These are phyloP conservation scores for Suillus bovinus DNA, from an alignment of 768 basidiomycete species.

Conservation along the genomic window DNA sequence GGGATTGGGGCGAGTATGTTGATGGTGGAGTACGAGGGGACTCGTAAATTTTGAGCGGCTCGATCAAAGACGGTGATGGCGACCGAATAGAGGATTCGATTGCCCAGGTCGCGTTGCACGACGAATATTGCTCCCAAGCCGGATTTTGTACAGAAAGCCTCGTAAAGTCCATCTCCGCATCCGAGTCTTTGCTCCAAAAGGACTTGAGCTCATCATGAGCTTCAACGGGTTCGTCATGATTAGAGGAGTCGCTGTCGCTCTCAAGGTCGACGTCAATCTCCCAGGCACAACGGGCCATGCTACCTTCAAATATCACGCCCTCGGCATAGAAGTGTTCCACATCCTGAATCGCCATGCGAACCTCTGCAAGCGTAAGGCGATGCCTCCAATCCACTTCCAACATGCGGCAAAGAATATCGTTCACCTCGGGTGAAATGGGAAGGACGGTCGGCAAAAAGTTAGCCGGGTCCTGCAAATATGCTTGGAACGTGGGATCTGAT, in stretches of 20 bases:
- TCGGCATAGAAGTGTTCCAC: slow-evolving; percentile 69
- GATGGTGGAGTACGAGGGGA: slow-evolving; percentile 51
- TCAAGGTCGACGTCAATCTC: slow-evolving; percentile 68
- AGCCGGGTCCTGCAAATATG: slow-evolving; percentile 73
- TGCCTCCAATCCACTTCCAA: slow-evolving; percentile 67
- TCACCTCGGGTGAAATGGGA: slow-evolving; percentile 74
- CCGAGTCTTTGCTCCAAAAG: slow-evolving; percentile 58
- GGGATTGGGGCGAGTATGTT: slow-evolving; percentile 49
- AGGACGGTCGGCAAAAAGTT: slow-evolving; percentile 85
- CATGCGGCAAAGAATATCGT: slow-evolving; percentile 72
- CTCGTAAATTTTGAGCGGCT: slow-evolving; percentile 43
- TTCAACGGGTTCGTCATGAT: slow-evolving; percentile 42
- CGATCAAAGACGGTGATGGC: slow-evolving; percentile 37
- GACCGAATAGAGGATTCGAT: slow-evolving; percentile 53
- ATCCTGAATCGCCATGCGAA: slow-evolving; percentile 56
- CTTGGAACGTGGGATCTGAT: slow-evolving; percentile 86
- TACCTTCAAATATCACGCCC: slow-evolving; percentile 78
- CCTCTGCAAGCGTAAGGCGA: slow-evolving; percentile 46
- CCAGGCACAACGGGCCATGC: slow-evolving; percentile 78
- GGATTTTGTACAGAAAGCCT: slow-evolving; percentile 31
- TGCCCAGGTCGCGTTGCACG: slow-evolving; percentile 56
- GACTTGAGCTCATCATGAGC: slow-evolving; percentile 46
- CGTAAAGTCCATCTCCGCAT: slow-evolving; percentile 35
- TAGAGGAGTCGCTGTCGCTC: slow-evolving; percentile 61
- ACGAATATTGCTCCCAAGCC: slow-evolving; percentile 38